phyloP scores from a whole-genome alignment of 2,329 filamentous ascomycete genomes.

The Ophiostoma australiae region DNA sequence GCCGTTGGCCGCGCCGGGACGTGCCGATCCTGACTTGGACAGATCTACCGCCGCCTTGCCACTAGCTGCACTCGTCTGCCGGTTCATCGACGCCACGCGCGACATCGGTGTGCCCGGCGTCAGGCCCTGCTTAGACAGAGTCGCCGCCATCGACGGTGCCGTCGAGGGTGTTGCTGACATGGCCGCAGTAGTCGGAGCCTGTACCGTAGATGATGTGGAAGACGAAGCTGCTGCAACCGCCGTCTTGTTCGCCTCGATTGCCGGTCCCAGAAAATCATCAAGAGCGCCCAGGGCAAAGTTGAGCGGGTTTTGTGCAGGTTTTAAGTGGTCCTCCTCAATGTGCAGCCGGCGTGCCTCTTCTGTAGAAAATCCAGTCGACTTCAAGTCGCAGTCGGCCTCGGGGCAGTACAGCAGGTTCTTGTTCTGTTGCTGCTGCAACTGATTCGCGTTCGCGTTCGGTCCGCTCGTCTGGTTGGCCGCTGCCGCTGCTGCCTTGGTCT shows the following conservation, averaged over 20 bases:
- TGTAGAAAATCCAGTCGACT: constrained; percentile 46
- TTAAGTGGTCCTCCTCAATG: constrained; percentile 55
- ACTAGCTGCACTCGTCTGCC: constrained; percentile 42
- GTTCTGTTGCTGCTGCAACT: constrained; percentile 27
- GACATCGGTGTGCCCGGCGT: constrained; percentile 47
- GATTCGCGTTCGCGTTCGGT: constrained; percentile 26
- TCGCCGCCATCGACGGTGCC: constrained; percentile 37
- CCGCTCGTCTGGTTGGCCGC: constrained; percentile 22
- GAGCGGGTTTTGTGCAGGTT: constrained; percentile 50
- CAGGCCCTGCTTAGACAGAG: constrained; percentile 46
- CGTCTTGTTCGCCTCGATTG: constrained; percentile 45
- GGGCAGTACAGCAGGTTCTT: constrained; percentile 48
- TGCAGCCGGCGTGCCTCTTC: constrained; percentile 53
- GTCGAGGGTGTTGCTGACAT: constrained; percentile 19
- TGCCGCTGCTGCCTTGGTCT: constrained; percentile 24
- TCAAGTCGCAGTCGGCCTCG: constrained; percentile 52
- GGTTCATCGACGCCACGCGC: constrained; percentile 48
- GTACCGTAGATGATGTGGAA: constrained; percentile 21
- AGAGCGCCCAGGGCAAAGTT: constrained; percentile 51
- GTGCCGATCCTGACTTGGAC: constrained; percentile 30
- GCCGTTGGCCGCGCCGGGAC: neutral
- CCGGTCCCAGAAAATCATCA: constrained; percentile 47
- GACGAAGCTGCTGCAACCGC: constrained; percentile 31
- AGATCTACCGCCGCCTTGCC: constrained; percentile 35
- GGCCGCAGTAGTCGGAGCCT: neutral